phyloP scores from a whole-genome alignment of 345 rosid genomes.

The Hirschfeldia incana region DNA sequence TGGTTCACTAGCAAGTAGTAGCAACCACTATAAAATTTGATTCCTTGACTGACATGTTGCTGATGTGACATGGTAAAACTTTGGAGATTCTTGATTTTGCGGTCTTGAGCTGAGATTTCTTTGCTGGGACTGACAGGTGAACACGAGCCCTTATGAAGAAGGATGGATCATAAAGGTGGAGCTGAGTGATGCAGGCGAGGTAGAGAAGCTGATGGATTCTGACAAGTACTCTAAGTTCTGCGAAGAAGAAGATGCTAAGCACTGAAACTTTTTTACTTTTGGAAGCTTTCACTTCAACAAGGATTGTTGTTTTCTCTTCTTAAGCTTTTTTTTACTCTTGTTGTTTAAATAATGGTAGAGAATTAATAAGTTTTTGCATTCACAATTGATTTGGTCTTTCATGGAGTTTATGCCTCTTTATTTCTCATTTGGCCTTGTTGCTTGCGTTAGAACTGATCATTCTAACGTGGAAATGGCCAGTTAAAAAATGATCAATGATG shows the following conservation, averaged over 20 bases:
- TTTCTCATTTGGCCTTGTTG: not conserved
- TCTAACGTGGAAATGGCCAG: too few relatives aligned
- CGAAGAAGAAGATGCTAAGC: slow-evolving; percentile 91
- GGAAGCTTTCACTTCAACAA: not conserved
- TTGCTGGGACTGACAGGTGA: slow-evolving; percentile 49
- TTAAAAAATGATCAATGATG: too few relatives aligned
- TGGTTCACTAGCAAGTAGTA: too few relatives aligned
- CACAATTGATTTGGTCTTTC: not conserved
- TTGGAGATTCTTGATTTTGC: not conserved
- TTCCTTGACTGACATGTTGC: not conserved
- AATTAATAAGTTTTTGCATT: slow-evolving; percentile 9
- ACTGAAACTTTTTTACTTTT: slow-evolving; percentile 39
- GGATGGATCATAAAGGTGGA: slow-evolving; percentile 96
- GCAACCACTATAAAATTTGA: not conserved
- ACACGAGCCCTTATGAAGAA: slow-evolving; percentile 71
- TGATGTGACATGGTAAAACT: not conserved
- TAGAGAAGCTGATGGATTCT: slow-evolving; percentile 71
- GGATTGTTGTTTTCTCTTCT: not conserved
- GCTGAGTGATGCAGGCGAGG: slow-evolving; percentile 53
- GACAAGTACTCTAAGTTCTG: slow-evolving; percentile 83
- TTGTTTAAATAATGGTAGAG: slow-evolving; percentile 28
- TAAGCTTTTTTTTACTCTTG: not conserved
- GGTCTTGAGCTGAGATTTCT: not conserved
- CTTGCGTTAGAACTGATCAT: too few relatives aligned
- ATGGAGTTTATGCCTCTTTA: not conserved